Evolutionary conservation across 2,329 filamentous ascomycete genomes (phyloP).

Genomic region (Ophiocordyceps unilateralis): DNA sequence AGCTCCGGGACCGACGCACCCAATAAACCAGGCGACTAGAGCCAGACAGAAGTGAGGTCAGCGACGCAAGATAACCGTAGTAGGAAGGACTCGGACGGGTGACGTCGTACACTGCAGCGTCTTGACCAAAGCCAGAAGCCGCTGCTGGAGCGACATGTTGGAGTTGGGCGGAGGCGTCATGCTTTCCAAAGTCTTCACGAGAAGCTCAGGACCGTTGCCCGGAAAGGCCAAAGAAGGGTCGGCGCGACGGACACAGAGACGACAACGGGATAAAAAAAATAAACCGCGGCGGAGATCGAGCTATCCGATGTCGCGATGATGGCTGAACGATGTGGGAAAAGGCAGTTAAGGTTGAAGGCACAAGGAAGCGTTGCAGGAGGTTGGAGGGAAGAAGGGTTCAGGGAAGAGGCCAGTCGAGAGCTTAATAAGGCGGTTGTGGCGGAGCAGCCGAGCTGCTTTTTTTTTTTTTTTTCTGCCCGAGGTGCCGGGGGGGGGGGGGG

Average conservation of each 20-base stretch:
- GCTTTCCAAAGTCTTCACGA: not conserved
- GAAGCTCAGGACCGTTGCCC: too few species aligned
- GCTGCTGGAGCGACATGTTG: conserved; percentile 52
- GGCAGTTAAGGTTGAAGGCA: not conserved
- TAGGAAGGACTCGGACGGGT: not conserved
- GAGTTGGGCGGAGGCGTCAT: conserved; percentile 51
- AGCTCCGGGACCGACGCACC: conserved; percentile 39
- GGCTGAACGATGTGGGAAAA: not conserved
- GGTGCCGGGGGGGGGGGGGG: too few species aligned
- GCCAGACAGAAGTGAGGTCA: conserved; percentile 2
- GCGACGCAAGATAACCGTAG: not conserved
- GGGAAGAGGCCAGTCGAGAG: not conserved
- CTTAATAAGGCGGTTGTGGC: not conserved
- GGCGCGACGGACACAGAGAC: not conserved
- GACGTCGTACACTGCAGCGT: conserved; percentile 66
- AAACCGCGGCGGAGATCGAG: not conserved
- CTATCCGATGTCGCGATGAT: not conserved
- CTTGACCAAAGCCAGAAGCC: conserved; percentile 62
- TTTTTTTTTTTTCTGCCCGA: not conserved
- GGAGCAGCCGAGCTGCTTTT: not conserved
- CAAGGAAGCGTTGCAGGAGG: not conserved
- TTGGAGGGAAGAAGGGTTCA: not conserved
- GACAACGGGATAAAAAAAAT: not conserved
- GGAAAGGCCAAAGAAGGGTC: not conserved
- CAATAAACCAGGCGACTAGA: conserved; percentile 61